phyloP scores from a whole-genome alignment of 139 green algal species.

The Raphidocelis subcapitata region DNA sequence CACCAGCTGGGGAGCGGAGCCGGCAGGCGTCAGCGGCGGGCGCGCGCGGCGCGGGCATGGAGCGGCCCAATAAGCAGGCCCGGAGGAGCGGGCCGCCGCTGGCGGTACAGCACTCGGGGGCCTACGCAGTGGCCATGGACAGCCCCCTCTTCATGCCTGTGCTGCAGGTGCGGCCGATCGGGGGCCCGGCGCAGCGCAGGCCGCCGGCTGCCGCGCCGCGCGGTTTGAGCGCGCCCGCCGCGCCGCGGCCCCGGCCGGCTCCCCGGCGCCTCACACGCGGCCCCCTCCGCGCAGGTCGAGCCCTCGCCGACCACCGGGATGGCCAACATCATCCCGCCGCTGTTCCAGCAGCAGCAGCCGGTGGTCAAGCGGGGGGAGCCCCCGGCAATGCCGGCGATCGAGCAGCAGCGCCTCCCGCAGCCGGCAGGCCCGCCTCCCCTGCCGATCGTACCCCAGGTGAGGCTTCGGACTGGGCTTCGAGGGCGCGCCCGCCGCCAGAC shows the following conservation, averaged over 20 bases:
- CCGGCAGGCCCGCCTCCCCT: neutral
- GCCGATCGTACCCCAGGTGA: neutral
- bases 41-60: no score
- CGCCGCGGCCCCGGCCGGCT: conserved; percentile 1
- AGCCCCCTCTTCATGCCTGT: conserved; percentile 39
- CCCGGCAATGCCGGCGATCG: conserved; percentile 3
- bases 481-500: conserved; percentile 12
- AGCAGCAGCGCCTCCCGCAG: neutral
- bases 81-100: no score
- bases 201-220: neutral
- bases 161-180: conserved; percentile 20
- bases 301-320: conserved; percentile 55
- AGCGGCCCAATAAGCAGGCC: no score
- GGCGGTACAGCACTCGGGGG: no score
- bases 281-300: conserved; percentile 39
- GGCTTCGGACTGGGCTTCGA: neutral
- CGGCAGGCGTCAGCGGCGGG: no score
- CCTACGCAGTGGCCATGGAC: conserved; percentile 15
- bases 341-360: conserved; percentile 38
- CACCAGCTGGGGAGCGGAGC: no score
- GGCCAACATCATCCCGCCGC: conserved; percentile 38
- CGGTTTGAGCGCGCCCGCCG: no score
- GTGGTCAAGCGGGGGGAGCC: neutral
- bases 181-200: neutral
- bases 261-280: neutral